Evolutionary conservation across 2,329 filamentous ascomycete genomes (phyloP), one percentile per base, ranked within the genome.

Genomic region (Ophiostoma pallidulum): DNA sequence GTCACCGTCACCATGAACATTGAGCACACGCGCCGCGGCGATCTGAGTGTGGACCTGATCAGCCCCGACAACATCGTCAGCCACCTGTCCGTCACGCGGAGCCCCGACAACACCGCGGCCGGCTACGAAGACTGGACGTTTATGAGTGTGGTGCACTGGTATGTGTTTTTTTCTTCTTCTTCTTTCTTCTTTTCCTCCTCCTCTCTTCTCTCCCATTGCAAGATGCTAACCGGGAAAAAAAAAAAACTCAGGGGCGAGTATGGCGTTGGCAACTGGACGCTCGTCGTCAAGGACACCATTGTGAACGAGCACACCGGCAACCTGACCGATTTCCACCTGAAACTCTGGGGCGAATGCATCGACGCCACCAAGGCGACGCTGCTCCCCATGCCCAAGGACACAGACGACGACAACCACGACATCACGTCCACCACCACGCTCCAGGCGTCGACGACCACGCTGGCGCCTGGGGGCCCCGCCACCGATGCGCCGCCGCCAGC

Each of bases 1-100:
- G 86, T 98, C 31, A 97, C 91, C 1, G 78, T 98, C 31, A 97
- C 91, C 3, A 98, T 98, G 90, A 98, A 98, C 59, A 76, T 96
- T 20, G 78, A 86, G 47, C 92, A 98, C 62, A 81, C 77, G 3
- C 83, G 85, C 51, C 84, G 92, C 54, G 92, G 92, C 48, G 92
- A 98, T 62, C 65, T 98, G 22, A 95, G 87, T 60, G 91, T 94
- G 32, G 92, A 98, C 60, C 71, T 98, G 39, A 78, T 86, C 60
- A 95, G 89, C 57, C 92, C 92, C 0, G 72, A 78, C 28, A 86
- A 87, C 9, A 69, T 96, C 49, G 72, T 88, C 53, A 95, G 88
- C 60, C 83, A 95, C 60, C 78, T 98, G 45, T 84, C 90, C 4
- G 85, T 82, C 12, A 71, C 83, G 2, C 84, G 92, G 54, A 74